Base-by-base conservation (phyloP, 1,139 yeast genomes). In the Candida mesenterica region DNA sequence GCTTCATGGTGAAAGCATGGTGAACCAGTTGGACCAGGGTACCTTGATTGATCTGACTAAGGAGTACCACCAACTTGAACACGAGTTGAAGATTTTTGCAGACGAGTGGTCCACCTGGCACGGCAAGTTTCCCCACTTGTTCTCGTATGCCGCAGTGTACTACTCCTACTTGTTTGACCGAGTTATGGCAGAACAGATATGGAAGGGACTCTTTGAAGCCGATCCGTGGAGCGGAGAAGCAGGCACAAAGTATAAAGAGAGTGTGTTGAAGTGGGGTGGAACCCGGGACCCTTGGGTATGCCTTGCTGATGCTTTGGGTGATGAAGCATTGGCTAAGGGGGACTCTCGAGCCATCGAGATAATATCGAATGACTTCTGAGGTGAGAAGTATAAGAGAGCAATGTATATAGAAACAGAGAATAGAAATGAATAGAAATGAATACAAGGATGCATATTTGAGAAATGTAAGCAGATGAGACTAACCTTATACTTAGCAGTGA, bases 81-180 rank as follows among this genome's bases (percentile, higher is more conserved):
- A 59, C 4, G 60, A 74, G 17, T 61, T 82, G 34, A 56, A 62
- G 39, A 75, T 82, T 2, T 73, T 82, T 46, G 74, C 78, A 2
- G 94, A 84, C 51, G 61, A 66, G 14, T 66, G 74, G 52, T 81
- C 95, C 2, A 80, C 82, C 18, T 90, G 97, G 96, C 95, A 89
- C 40, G 96, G 95, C 1, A 88, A 82, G 55, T 90, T 92, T 59
- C 95, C 96, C 1, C 99, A 92, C 57, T 65, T 94, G 33, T 87
- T 85, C 48, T 89, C 96, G 1, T 92, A 92, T 55, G 98, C 98
- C 0, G 87, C 97, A 0, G 88, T 92, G 0, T 92, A 92, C 58
- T 92, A 94, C 62, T 85, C 96, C 28, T 92, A 94, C 57, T 62
- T 92, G 41, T 74, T 94, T 43, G 99, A 92, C 61, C 68, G 97